Evolutionary conservation across 2,329 filamentous ascomycete genomes (phyloP), one percentile per base, ranked within the genome.

Genomic region (Fusarium oligoseptatum): DNA sequence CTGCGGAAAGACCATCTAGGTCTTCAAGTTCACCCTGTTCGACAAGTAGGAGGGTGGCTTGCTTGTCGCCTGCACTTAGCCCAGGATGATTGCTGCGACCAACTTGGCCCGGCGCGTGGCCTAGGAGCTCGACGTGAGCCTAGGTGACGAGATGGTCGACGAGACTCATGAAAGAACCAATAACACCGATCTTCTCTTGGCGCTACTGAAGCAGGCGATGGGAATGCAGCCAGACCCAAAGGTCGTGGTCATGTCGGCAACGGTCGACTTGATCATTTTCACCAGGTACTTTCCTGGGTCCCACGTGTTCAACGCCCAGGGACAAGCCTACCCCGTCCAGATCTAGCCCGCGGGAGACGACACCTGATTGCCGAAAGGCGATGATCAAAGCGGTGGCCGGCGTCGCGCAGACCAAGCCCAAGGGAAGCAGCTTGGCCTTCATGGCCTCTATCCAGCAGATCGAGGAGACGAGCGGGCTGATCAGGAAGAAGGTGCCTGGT

Each of bases 361-460:
- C 17, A 15, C 27, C 20, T 10, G 11, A 60, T 9, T 60, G 15
- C 37, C 17, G 6, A 4, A 15, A 17, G 20, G 22, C 22, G 3
- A 11, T n/a, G 7, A 9, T 29, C 9, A 4, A 43, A 17, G 14
- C 17, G 6, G 32, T 34, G 6, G 17, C 10, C 17, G 94, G 98
- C 81, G 98, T 98, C 64, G 96, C 98, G 81, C 85, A 98, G 22
- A 96, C 93, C 4, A 96, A 98, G 80, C 94, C 95, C 6, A 88
- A 91, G 12, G 96, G 96, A 77, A 96, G 98, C 79, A 98, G 98
- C 64, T 84, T 99, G 20, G 87, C 98, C 2, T 99, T 99, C 85
- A 88, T 99, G 78, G 98, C 97, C 0, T 96, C 96, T 22, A 95
- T 98, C 80, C 96, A 98, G 83, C 96, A 98, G 82, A 98, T 98